Evolutionary conservation across 768 basidiomycete genomes (phyloP).

Genomic region (Strobilomyces echinocephalus): DNA sequence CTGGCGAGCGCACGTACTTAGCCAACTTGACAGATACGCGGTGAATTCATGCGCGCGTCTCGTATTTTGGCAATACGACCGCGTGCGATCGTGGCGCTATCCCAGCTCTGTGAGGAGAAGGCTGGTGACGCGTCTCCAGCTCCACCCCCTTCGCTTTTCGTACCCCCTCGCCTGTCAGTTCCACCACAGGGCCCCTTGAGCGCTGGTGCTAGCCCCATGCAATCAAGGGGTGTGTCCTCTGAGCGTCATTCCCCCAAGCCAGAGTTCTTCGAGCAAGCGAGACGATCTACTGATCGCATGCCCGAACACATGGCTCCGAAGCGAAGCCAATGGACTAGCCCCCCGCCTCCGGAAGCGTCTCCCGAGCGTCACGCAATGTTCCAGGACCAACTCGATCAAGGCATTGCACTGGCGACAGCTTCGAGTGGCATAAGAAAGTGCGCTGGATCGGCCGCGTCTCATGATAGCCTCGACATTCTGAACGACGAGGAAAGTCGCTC

Average conservation of each 20-base stretch:
- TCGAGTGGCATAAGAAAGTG: constrained; percentile 56
- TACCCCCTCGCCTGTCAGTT: constrained; percentile 41
- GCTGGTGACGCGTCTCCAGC: constrained; percentile 43
- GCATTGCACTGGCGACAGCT: constrained; percentile 65
- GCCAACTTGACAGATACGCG: constrained; percentile 72
- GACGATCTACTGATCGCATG: constrained; percentile 30
- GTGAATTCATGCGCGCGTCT: constrained; percentile 96
- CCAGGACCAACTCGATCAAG: constrained; percentile 60
- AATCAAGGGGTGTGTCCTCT: constrained; percentile 39
- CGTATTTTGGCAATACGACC: constrained; percentile 77
- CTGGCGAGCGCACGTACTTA: neutral
- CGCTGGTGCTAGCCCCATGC: constrained; percentile 56
- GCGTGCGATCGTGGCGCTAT: constrained; percentile 74
- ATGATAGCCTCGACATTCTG: constrained; percentile 53
- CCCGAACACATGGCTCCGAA: constrained; percentile 80
- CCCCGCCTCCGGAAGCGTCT: constrained; percentile 74
- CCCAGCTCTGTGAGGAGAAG: constrained; percentile 90
- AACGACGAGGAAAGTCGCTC: constrained; percentile 64
- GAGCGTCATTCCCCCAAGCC: constrained; percentile 52
- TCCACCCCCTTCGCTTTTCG: constrained; percentile 38
- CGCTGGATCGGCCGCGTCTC: constrained; percentile 49
- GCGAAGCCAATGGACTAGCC: constrained; percentile 79
- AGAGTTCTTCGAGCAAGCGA: constrained; percentile 43
- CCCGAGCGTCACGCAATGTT: constrained; percentile 61
- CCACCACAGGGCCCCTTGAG: constrained; percentile 72